Evolutionary conservation across 129 eudicot genomes (phyloP).

Genomic region (Tanacetum coccineum): DNA sequence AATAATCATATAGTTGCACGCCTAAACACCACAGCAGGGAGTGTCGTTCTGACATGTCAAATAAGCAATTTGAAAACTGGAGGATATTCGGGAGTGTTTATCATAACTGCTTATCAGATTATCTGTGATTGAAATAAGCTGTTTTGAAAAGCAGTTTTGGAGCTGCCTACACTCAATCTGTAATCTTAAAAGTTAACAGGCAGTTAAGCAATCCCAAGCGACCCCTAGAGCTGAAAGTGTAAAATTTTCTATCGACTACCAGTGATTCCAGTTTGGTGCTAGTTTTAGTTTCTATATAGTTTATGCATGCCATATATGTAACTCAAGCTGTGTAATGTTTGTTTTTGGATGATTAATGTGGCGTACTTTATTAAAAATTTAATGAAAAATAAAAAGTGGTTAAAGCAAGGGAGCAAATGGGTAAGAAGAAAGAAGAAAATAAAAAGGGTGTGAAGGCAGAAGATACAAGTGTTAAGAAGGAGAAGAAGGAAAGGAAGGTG

Average conservation of each 20-base stretch:
- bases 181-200: too few relatives aligned
- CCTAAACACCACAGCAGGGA: too few relatives aligned
- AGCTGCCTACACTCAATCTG: too few relatives aligned
- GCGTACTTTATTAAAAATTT: conserved; percentile 2
- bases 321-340: conserved; percentile 13
- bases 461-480: conserved; percentile 34
- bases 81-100: too few relatives aligned
- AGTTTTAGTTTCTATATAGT: background rate
- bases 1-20: background rate
- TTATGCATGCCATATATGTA: background rate
- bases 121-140: background rate
- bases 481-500: conserved; percentile 62
- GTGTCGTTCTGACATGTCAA: too few relatives aligned
- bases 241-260: background rate
- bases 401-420: conserved; percentile 38
- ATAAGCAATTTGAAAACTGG: too few relatives aligned
- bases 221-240: too few relatives aligned
- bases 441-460: conserved; percentile 38
- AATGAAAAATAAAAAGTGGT: too few relatives aligned
- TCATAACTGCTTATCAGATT: too few relatives aligned
- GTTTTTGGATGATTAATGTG: conserved; percentile 21
- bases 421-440: conserved; percentile 46
- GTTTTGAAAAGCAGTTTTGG: background rate
- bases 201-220: too few relatives aligned
- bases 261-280: background rate